Conservation (phyloP, 768 basidiomycete species). For the Holtermannia corniformis region DNA sequence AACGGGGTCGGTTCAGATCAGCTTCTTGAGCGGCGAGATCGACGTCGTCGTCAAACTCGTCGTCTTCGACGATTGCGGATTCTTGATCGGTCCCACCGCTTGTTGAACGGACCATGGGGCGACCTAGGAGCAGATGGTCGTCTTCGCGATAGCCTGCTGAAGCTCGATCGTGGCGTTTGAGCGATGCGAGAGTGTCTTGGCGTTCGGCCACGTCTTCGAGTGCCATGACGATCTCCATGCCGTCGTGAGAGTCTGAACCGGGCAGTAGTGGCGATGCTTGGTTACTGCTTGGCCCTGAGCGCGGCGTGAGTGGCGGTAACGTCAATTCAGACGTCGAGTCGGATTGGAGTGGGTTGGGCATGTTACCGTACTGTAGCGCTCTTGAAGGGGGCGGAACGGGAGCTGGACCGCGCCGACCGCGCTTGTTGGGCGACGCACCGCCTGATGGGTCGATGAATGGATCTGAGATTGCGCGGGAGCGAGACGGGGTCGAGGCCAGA, state of each 20-base stretch:
- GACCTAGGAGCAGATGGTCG: background rate
- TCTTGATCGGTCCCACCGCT: constrained; percentile 21
- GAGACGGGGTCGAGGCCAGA: background rate
- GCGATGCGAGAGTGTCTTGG: background rate
- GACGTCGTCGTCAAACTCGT: constrained; percentile 46
- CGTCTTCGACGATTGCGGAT: constrained; percentile 34
- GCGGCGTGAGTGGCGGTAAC: background rate
- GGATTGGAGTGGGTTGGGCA: constrained; percentile 15
- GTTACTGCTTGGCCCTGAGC: background rate
- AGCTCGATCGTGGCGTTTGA: background rate
- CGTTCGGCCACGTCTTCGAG: constrained; percentile 11
- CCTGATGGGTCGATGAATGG: constrained; percentile 22
- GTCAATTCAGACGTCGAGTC: background rate
- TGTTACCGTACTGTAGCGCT: constrained; percentile 1
- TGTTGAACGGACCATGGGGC: background rate
- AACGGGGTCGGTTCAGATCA: constrained; percentile 29
- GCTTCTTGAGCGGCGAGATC: constrained; percentile 26
- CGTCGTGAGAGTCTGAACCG: background rate
- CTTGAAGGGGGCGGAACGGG: constrained; percentile 19
- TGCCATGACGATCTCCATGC: constrained; percentile 3
- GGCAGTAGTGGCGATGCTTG: constrained; percentile 15
- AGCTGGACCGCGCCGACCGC: constrained; percentile 17
- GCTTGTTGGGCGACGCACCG: constrained; percentile 1
- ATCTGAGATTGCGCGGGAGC: constrained; percentile 22
- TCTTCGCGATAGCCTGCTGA: background rate